These are phyloP conservation scores for Cadophora sp. DNA, from an alignment of 2,329 filamentous ascomycete genomes.

Conservation along the genomic window DNA sequence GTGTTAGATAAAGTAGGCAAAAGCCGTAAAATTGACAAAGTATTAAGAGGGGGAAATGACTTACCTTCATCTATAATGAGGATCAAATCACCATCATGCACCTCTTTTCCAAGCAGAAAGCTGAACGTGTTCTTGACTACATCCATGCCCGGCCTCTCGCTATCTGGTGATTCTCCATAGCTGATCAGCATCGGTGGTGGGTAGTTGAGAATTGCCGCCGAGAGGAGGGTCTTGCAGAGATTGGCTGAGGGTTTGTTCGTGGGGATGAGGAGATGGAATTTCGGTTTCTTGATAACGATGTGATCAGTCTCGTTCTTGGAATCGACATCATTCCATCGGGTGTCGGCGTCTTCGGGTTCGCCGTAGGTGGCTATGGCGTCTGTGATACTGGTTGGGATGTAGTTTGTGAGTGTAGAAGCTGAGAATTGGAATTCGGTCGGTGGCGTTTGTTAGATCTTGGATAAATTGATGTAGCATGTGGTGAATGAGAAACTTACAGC, in stretches of 20 bases:
- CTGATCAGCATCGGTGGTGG: constrained; percentile 63
- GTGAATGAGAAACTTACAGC: neutral
- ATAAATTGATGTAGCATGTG: too few species aligned
- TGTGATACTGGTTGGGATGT: constrained; percentile 30
- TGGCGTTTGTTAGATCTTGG: constrained; percentile 2
- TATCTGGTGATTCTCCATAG: constrained; percentile 37
- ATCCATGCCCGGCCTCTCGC: constrained; percentile 21
- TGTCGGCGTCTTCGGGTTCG: constrained; percentile 20
- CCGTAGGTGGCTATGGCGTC: constrained; percentile 26
- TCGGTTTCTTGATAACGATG: constrained; percentile 33
- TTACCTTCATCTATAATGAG: constrained; percentile 56
- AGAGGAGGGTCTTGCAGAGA: constrained; percentile 64
- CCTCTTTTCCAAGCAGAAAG: constrained; percentile 55
- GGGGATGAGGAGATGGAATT: constrained; percentile 63
- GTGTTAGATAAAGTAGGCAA: neutral
- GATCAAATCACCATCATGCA: constrained; percentile 60
- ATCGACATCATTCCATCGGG: constrained; percentile 30
- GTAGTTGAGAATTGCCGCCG: constrained; percentile 64
- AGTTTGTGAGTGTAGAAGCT: constrained; percentile 23
- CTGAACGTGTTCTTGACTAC: constrained; percentile 42
- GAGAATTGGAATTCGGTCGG: constrained; percentile 30
- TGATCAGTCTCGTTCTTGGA: constrained; percentile 19
- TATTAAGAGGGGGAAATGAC: neutral
- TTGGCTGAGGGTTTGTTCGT: constrained; percentile 51
- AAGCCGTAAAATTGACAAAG: neutral